phyloP scores from a whole-genome alignment of 1,284 basidiomycete genomes.

The Apiotrichum akiyoshidainum region DNA sequence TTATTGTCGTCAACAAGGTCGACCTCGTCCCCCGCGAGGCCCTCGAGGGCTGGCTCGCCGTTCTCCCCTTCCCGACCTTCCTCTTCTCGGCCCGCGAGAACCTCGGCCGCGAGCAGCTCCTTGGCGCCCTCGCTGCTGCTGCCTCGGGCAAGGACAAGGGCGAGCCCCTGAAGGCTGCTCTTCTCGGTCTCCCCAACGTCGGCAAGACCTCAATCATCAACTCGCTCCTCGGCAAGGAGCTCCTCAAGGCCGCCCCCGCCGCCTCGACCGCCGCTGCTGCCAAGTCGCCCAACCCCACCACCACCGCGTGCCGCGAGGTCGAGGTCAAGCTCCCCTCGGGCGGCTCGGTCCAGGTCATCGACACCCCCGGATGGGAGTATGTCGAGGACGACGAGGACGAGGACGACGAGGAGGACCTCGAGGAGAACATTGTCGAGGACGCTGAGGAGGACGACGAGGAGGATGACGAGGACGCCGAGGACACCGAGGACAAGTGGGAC shows the following conservation, averaged over 20 bases:
- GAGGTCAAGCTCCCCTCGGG: slow-evolving; percentile 49
- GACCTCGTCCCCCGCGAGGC: slow-evolving; percentile 81
- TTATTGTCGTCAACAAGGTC: slow-evolving; percentile 80
- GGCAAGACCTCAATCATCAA: slow-evolving; percentile 83
- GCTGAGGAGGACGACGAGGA: slow-evolving; percentile 45
- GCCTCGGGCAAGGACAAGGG: slow-evolving; percentile 44
- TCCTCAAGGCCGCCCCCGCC: slow-evolving; percentile 52
- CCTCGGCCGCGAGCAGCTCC: slow-evolving; percentile 36
- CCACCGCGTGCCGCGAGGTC: slow-evolving; percentile 66
- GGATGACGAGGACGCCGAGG: slow-evolving; percentile 34
- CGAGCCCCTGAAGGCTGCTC: slow-evolving; percentile 24
- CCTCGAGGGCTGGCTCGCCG: slow-evolving; percentile 69
- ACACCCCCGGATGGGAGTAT: slow-evolving; percentile 79
- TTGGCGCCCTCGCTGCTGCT: slow-evolving; percentile 13
- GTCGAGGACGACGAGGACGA: slow-evolving; percentile 45
- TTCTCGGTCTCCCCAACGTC: slow-evolving; percentile 62
- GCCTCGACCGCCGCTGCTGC: slow-evolving; percentile 60
- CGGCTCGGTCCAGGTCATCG: slow-evolving; percentile 63
- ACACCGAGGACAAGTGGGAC: slow-evolving; percentile 55
- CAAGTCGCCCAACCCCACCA: slow-evolving; percentile 61
- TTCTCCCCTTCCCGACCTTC: slow-evolving; percentile 69
- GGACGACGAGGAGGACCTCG: slow-evolving; percentile 32
- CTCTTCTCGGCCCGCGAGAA: slow-evolving; percentile 57
- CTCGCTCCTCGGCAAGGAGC: slow-evolving; percentile 60
- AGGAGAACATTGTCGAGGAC: slow-evolving; percentile 26